These are phyloP conservation scores for Hymenoscyphus scutula DNA, from an alignment of 2,329 filamentous ascomycete genomes.

Conservation along the genomic window DNA sequence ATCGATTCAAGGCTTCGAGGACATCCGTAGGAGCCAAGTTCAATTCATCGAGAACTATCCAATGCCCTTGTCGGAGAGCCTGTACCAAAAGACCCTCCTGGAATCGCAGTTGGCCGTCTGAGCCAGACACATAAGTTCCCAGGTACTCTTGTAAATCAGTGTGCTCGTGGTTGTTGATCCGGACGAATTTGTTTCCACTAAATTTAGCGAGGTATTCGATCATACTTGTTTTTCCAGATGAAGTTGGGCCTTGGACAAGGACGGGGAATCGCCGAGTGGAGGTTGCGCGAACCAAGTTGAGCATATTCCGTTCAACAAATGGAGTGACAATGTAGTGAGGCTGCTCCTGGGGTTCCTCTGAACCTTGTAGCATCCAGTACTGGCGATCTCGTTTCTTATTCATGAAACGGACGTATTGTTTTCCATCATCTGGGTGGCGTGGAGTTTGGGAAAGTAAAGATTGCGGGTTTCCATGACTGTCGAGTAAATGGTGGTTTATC, in stretches of 20 bases:
- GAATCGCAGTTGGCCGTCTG: constrained; percentile 81
- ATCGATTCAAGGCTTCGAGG: constrained; percentile 88
- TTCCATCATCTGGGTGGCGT: constrained; percentile 72
- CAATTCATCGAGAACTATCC: constrained; percentile 97
- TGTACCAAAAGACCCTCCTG: constrained; percentile 93
- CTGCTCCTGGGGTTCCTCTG: constrained; percentile 64
- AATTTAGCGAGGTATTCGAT: constrained; percentile 97
- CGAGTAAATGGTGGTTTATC: constrained; percentile 77
- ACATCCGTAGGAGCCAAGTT: constrained; percentile 97
- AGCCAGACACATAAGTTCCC: constrained; percentile 85
- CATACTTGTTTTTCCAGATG: constrained; percentile 98
- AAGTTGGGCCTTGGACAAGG: constrained; percentile 93
- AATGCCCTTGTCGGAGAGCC: constrained; percentile 87
- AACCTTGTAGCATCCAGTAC: constrained; percentile 85
- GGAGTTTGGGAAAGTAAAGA: constrained; percentile 77
- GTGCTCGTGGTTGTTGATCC: constrained; percentile 99
- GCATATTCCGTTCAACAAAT: constrained; percentile 89
- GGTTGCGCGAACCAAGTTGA: constrained; percentile 90
- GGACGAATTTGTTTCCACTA: constrained; percentile 93
- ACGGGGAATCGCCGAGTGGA: constrained; percentile 92
- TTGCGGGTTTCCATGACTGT: constrained; percentile 64
- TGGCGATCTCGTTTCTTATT: constrained; percentile 64
- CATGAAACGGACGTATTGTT: constrained; percentile 75
- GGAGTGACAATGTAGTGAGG: constrained; percentile 94
- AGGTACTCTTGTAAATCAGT: constrained; percentile 98